phyloP scores from a whole-genome alignment of 164 flowering plant genomes.

The Magnolia officinalis region DNA sequence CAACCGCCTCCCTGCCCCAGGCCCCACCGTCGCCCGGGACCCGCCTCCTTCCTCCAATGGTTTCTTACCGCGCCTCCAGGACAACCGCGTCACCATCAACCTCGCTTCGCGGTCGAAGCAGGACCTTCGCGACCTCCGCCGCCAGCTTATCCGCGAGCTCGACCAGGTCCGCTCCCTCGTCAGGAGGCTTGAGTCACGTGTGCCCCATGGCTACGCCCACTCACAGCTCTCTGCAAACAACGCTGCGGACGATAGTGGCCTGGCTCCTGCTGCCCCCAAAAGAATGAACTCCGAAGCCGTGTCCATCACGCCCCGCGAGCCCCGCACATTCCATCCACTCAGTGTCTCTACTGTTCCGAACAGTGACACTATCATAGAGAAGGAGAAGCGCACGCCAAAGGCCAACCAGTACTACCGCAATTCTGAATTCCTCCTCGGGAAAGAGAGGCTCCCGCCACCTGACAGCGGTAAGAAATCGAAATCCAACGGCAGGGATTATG shows the following conservation, averaged over 20 bases:
- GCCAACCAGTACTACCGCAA: slow-evolving; percentile 73
- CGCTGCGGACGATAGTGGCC: slow-evolving; percentile 25
- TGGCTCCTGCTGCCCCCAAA: not conserved
- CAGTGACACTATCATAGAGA: slow-evolving; percentile 51
- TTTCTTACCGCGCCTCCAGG: slow-evolving; percentile 13
- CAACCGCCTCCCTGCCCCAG: slow-evolving; percentile 18
- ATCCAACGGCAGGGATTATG: slow-evolving; percentile 27
- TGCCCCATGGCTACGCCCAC: slow-evolving; percentile 28
- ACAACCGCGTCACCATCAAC: slow-evolving; percentile 42
- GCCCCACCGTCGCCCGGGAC: slow-evolving; percentile 13
- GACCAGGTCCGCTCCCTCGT: slow-evolving; percentile 54
- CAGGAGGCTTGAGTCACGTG: slow-evolving; percentile 60
- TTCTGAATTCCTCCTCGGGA: slow-evolving; percentile 72
- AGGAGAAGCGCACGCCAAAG: slow-evolving; percentile 87
- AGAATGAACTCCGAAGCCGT: slow-evolving; percentile 46
- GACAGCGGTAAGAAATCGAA: slow-evolving; percentile 80
- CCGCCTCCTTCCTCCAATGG: slow-evolving; percentile 24
- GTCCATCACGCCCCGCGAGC: slow-evolving; percentile 23
- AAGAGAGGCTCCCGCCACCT: slow-evolving; percentile 66
- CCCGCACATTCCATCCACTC: slow-evolving; percentile 47
- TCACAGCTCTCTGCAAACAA: slow-evolving; percentile 29
- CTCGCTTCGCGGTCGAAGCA: slow-evolving; percentile 47
- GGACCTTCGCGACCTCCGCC: slow-evolving; percentile 55
- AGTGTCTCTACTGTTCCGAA: slow-evolving; percentile 54
- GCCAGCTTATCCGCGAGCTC: slow-evolving; percentile 65